Evolutionary conservation across 1,139 yeast species (phyloP), one percentile per base, ranked within the genome.

Genomic region (Debaryomyces udenii): DNA sequence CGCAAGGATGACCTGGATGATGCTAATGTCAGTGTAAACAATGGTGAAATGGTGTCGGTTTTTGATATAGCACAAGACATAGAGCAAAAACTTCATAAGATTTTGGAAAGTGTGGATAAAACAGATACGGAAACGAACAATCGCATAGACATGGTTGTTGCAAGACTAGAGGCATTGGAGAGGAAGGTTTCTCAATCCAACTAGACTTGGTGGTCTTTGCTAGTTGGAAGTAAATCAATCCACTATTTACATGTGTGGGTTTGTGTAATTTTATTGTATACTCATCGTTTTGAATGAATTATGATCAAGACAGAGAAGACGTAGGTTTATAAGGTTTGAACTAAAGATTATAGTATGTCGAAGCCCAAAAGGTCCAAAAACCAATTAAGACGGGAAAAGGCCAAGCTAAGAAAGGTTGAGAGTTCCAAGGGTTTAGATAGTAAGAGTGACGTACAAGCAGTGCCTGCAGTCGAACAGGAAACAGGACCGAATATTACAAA

Each of bases 351-450:
- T 5, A 16, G 10, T 13, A 61, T 61, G 66, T 57, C 52, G 15
- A 58, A 49, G 24, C 47, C 43, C 11, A 61, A 64, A 42, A 66
- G 80, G 49, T 64, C 80, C 3, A 81, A 80, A 64, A 81, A 81
- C 52, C 90, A 83, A 62, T 62, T 81, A 37, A 70, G 91, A 43
- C 67, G 90, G 41, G 87, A 81, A 53, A 70, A 70, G 53, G 78
- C 74, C 9, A 83, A 82, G 60, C 72, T 61, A 45, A 66, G 76
- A 51, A 81, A 76, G 54, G 42, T 61, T 6, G 59, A 58, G 17
- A 40, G 18, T 7, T 11, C 31, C n/a, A n/a, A 31, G n/a, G 34
- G 27, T 3, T 29, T 27, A 9, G 20, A 22, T 28, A 16, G 18
- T 15, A 23, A 34, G 34, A 30, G 31, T 11, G 39, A 37, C 27